A percentile compares a stretch with the other conserved stretches of the same genome.
These are phyloP conservation scores for Inosperma sp. DNA, from an alignment of 768 basidiomycete genomes.

Conservation along the genomic window DNA sequence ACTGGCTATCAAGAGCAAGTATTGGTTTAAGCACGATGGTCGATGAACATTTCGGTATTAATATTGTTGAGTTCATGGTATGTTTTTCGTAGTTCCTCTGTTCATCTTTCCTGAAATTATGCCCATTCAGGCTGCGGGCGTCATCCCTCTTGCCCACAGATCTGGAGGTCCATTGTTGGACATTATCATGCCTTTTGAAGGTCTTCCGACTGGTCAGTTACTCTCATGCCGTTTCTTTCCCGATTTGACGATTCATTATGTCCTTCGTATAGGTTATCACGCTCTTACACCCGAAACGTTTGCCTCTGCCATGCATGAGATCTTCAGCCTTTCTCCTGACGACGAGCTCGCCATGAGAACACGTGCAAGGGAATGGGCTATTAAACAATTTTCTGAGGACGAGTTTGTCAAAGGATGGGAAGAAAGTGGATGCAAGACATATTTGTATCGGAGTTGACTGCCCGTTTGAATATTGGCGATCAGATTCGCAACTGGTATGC, in stretches of 20 bases:
- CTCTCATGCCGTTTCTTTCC: not conserved
- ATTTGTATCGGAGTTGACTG: not conserved
- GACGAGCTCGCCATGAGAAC: conserved; percentile 60
- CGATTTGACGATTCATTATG: not conserved
- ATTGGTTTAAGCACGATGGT: conserved; percentile 95
- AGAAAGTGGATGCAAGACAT: conserved; percentile 50
- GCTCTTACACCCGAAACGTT: conserved; percentile 63
- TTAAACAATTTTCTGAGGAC: conserved; percentile 67
- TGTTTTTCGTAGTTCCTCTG: conserved; percentile 17
- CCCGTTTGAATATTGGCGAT: too few species aligned
- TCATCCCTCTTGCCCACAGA: conserved; percentile 87
- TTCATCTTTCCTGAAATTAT: not conserved
- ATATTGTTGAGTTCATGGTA: conserved; percentile 97
- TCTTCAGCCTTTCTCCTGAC: conserved; percentile 49
- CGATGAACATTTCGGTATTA: conserved; percentile 98
- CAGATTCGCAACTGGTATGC: not conserved
- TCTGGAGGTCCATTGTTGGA: conserved; percentile 91
- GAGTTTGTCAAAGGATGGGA: conserved; percentile 79
- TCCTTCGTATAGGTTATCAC: conserved; percentile 59
- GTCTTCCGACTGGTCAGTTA: conserved; percentile 58
- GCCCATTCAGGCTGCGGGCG: conserved; percentile 81
- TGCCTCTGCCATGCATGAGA: conserved; percentile 59
- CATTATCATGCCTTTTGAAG: conserved; percentile 79
- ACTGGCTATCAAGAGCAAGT: conserved; percentile 68
- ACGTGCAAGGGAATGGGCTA: conserved; percentile 67